Evolutionary conservation across 129 eudicot species (phyloP).

Genomic region (Flaveria bidentis): DNA sequence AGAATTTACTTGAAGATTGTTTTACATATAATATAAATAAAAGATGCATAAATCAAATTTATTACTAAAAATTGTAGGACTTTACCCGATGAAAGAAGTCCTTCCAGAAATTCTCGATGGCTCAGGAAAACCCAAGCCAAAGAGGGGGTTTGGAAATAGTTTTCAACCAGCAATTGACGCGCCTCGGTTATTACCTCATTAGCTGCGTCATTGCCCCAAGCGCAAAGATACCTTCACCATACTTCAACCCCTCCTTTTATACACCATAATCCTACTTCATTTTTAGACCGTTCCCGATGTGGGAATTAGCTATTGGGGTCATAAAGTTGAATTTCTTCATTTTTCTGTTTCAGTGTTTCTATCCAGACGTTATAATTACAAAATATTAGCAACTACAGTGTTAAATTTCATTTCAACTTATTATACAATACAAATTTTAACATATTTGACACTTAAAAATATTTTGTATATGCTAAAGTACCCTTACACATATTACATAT

Average conservation of each 20-base stretch:
- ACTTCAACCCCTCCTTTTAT: background rate
- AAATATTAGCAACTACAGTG: background rate
- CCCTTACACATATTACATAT: too few relatives aligned
- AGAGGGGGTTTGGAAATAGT: slow-evolving; percentile 60
- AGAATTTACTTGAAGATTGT: too few relatives aligned
- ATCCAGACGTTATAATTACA: background rate
- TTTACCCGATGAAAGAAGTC: slow-evolving; percentile 3
- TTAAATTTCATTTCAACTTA: background rate
- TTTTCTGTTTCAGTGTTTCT: background rate
- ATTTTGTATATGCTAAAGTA: too few relatives aligned
- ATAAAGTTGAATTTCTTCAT: background rate
- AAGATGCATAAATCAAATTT: background rate
- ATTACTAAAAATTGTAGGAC: background rate
- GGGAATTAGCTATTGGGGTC: background rate
- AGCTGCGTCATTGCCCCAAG: slow-evolving; percentile 74
- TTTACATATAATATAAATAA: too few relatives aligned
- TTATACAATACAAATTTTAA: too few relatives aligned
- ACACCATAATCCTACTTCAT: background rate
- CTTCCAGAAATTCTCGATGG: slow-evolving; percentile 42
- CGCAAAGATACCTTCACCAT: slow-evolving; percentile 38
- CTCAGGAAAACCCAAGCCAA: slow-evolving; percentile 31
- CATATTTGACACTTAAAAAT: too few relatives aligned
- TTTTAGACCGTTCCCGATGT: background rate
- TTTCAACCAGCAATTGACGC: slow-evolving; percentile 70
- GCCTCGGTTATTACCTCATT: slow-evolving; percentile 69